Evolutionary conservation across 2,329 filamentous ascomycete species (phyloP).

Genomic region (Colletotrichum sp.): DNA sequence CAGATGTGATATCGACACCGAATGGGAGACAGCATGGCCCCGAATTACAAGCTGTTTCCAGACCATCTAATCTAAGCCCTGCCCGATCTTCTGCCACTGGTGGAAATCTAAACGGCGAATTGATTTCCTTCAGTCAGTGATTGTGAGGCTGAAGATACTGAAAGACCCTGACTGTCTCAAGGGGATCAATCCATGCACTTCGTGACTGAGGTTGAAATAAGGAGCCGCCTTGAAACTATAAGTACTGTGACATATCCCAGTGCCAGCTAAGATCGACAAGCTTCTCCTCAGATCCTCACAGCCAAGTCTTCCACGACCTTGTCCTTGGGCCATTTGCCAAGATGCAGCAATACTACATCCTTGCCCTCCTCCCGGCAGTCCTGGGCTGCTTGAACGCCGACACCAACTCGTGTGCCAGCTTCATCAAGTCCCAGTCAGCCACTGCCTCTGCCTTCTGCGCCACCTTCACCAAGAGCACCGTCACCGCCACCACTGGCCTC

Average conservation of each 20-base stretch:
- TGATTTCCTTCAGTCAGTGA: background rate
- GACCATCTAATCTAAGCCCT: background rate
- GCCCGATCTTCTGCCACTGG: background rate
- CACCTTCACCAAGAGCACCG: slow-evolving; percentile 33
- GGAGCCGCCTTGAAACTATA: background rate
- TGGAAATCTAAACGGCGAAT: background rate
- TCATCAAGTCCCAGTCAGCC: slow-evolving; percentile 32
- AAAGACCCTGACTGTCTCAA: background rate
- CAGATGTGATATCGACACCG: background rate
- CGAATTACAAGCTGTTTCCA: background rate
- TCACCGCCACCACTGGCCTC: slow-evolving; percentile 29
- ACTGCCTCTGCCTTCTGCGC: slow-evolving; percentile 36
- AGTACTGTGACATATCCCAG: background rate
- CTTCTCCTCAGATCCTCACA: background rate
- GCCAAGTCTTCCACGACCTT: background rate
- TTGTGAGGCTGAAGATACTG: background rate
- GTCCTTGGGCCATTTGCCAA: background rate
- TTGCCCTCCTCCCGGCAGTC: slow-evolving; percentile 26
- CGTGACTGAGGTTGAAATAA: background rate
- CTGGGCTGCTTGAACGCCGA: slow-evolving; percentile 33
- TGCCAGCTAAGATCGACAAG: background rate
- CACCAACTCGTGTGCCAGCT: slow-evolving; percentile 34
- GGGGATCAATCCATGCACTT: too few species aligned
- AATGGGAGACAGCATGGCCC: background rate
- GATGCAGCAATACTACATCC: slow-evolving; percentile 24